Conservation (phyloP, 331 rosid genomes). For the Rosa hybrid region DNA sequence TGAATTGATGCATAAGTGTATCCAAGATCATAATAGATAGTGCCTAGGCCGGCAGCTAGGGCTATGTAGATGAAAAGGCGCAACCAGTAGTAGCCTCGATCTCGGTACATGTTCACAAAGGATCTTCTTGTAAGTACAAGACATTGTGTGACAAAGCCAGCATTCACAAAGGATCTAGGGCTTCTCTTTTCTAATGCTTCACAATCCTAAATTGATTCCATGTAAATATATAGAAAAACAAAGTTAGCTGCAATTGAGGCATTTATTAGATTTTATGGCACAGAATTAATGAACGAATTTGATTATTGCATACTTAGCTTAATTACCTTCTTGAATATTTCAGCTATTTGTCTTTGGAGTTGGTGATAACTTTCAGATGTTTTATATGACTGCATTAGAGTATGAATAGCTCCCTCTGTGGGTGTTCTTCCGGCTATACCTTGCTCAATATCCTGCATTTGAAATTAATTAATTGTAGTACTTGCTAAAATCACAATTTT, state of each 20-base stretch:
- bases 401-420: conserved; percentile 50
- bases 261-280: too few relatives aligned
- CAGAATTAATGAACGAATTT: too few relatives aligned
- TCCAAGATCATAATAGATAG: conserved; percentile 39
- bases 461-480: not conserved
- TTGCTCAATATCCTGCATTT: conserved; percentile 56
- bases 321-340: conserved; percentile 42
- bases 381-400: conserved; percentile 40
- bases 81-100: conserved; percentile 71
- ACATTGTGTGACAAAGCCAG: conserved; percentile 47
- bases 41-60: conserved; percentile 45
- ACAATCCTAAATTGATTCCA: conserved; percentile 18
- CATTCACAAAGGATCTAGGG: conserved; percentile 15
- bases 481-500: too few relatives aligned
- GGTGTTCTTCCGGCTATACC: conserved; percentile 29
- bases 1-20: conserved; percentile 32
- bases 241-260: too few relatives aligned
- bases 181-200: conserved; percentile 29
- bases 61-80: conserved; percentile 47
- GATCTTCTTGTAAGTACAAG: conserved; percentile 50
- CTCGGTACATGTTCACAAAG: conserved; percentile 62
- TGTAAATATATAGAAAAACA: not conserved
- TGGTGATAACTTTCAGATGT: conserved; percentile 33
- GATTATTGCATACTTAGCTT: not conserved
- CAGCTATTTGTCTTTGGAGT: conserved; percentile 37